Conservation (phyloP, 2,329 filamentous ascomycete species). For the Elsinoe australis region DNA sequence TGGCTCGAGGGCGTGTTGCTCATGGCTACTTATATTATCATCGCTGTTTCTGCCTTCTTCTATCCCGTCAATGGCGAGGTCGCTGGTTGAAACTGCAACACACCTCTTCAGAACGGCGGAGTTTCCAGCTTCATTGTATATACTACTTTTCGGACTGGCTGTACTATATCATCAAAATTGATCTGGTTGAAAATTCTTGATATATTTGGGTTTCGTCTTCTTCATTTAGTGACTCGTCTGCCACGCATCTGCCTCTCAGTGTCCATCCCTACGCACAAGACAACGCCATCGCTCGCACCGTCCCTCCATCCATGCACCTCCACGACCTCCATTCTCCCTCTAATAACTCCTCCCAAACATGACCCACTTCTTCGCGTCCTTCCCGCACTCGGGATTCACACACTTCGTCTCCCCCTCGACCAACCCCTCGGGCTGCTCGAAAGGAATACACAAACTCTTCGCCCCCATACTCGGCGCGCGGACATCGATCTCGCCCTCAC, state of each 20-base stretch:
- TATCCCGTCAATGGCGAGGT: slow-evolving; percentile 26
- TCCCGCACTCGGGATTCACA: slow-evolving; percentile 76
- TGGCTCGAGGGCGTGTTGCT: slow-evolving; percentile 56
- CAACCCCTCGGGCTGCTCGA: slow-evolving; percentile 72
- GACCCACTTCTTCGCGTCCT: slow-evolving; percentile 73
- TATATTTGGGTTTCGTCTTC: too few relatives aligned
- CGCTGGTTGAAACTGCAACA: too few relatives aligned
- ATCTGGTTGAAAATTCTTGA: too few relatives aligned
- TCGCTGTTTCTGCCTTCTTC: slow-evolving; percentile 53
- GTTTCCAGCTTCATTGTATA: too few relatives aligned
- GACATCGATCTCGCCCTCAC: slow-evolving; percentile 59
- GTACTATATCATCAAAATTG: too few relatives aligned
- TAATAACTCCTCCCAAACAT: slow-evolving; percentile 66
- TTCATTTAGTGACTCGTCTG: too few relatives aligned
- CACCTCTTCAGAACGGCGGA: too few relatives aligned
- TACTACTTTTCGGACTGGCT: too few relatives aligned
- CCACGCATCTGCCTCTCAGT: background rate
- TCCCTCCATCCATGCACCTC: slow-evolving; percentile 4
- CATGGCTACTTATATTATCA: slow-evolving; percentile 55
- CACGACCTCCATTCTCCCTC: background rate
- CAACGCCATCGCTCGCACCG: too few relatives aligned
- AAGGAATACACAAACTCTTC: slow-evolving; percentile 70
- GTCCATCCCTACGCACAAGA: too few relatives aligned
- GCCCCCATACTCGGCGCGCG: slow-evolving; percentile 67
- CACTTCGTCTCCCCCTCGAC: slow-evolving; percentile 71